Evolutionary conservation across 208 protist species (phyloP).

Genomic region (Wallacemonas rigidus): DNA sequence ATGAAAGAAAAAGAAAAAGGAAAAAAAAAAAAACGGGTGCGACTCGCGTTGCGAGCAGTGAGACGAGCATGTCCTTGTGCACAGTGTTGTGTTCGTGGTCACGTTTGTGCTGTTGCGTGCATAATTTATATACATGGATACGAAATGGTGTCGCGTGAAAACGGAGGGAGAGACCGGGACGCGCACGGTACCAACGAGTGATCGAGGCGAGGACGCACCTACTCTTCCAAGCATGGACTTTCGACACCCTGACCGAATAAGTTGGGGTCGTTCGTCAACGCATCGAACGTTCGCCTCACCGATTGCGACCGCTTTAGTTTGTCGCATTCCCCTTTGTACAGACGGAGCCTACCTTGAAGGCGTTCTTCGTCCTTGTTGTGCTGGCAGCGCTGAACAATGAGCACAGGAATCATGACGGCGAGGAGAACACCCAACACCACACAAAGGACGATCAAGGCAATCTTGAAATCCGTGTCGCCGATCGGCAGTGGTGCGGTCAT

Average conservation of each 20-base stretch:
- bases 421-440: conserved; percentile 7
- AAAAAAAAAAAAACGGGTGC: not conserved
- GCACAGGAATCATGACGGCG: not conserved
- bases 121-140: conserved; percentile 5
- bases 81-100: too few species aligned
- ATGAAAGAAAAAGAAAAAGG: conserved; percentile 2
- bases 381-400: conserved; percentile 14
- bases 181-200: not conserved
- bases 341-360: not conserved
- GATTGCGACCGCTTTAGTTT: not conserved
- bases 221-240: conserved; percentile 3
- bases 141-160: not conserved
- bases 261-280: conserved; percentile 1
- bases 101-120: not conserved
- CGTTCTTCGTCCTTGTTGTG: not conserved
- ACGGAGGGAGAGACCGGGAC: not conserved
- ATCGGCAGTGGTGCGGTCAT: conserved; percentile 4
- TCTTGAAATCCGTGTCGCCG: conserved; percentile 11
- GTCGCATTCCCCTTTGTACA: not conserved
- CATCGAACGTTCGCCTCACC: conserved; percentile 1
- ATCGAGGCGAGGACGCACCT: not conserved
- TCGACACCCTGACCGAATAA: conserved; percentile 4
- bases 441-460: conserved; percentile 1
- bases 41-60: not conserved
- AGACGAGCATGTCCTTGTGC: too few species aligned